These are phyloP conservation scores for Fusarium caatingaense DNA, from an alignment of 2,329 filamentous ascomycete species.

Conservation along the genomic window DNA sequence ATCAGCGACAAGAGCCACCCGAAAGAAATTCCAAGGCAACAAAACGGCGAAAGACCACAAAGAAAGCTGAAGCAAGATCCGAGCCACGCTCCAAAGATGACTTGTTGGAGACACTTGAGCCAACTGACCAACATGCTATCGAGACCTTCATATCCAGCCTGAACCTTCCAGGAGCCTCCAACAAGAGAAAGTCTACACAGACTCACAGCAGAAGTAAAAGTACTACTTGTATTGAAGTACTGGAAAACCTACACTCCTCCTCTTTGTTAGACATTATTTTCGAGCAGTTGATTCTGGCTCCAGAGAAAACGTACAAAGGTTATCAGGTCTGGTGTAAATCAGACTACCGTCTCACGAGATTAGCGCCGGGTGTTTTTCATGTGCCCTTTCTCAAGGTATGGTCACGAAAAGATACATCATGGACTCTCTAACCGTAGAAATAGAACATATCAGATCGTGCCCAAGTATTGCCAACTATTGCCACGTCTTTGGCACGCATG, in stretches of 20 bases:
- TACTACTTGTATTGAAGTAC: not conserved
- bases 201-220: not conserved
- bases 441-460: conserved; percentile 46
- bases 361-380: conserved; percentile 54
- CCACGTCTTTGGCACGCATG: conserved; percentile 50
- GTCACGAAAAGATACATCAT: not conserved
- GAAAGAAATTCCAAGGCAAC: not conserved
- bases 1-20: not conserved
- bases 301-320: conserved; percentile 35
- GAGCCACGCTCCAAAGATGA: not conserved
- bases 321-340: conserved; percentile 34
- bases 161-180: conserved; percentile 11
- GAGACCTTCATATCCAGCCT: conserved; percentile 47
- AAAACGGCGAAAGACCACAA: conserved; percentile 27
- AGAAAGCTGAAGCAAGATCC: not conserved
- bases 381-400: conserved; percentile 51
- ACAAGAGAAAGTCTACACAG: not conserved
- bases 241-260: conserved; percentile 17
- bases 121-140: conserved; percentile 45
- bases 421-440: conserved; percentile 14
- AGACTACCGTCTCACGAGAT: conserved; percentile 40
- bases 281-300: conserved; percentile 46
- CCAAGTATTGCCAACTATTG: conserved; percentile 45
- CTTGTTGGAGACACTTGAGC: conserved; percentile 31
- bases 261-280: conserved; percentile 38